Evolutionary conservation across 139 green algal species (phyloP).

Genomic region (Zygnema circumcarinatum): DNA sequence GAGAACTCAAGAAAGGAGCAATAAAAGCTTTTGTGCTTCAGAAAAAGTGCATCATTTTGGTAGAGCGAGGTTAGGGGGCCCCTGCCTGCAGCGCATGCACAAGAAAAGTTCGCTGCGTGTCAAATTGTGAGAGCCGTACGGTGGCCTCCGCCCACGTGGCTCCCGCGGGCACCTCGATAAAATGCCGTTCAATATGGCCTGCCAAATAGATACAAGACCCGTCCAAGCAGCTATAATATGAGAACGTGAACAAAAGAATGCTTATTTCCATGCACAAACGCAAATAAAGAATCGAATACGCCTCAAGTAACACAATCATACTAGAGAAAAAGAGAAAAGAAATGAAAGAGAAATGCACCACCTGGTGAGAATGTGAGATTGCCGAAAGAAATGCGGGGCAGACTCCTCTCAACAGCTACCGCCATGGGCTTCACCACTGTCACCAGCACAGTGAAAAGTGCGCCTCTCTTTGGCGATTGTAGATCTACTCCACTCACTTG

Average conservation of each 20-base stretch:
- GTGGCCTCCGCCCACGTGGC: conserved; percentile 83
- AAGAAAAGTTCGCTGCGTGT: conserved; percentile 50
- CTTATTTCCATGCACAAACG: too few relatives aligned
- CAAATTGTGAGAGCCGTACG: conserved; percentile 51
- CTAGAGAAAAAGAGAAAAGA: background rate
- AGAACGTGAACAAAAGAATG: too few relatives aligned
- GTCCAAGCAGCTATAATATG: too few relatives aligned
- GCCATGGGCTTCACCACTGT: conserved; percentile 65
- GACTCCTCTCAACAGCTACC: background rate
- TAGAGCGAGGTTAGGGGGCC: too few relatives aligned
- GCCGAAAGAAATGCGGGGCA: background rate
- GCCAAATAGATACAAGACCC: too few relatives aligned
- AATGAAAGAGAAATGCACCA: background rate
- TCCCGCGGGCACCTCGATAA: conserved; percentile 68
- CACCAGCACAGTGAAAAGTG: conserved; percentile 82
- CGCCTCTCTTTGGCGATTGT: conserved; percentile 70
- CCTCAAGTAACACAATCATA: too few relatives aligned
- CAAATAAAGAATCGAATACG: too few relatives aligned
- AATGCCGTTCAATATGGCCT: conserved; percentile 31
- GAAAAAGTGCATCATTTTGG: too few relatives aligned
- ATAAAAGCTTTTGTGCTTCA: too few relatives aligned
- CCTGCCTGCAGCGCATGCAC: conserved; percentile 52
- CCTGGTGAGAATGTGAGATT: background rate
- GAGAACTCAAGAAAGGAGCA: too few relatives aligned
- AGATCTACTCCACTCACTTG: conserved; percentile 75